Evolutionary conservation across 768 basidiomycete species (phyloP).

Genomic region (Russula foetens): DNA sequence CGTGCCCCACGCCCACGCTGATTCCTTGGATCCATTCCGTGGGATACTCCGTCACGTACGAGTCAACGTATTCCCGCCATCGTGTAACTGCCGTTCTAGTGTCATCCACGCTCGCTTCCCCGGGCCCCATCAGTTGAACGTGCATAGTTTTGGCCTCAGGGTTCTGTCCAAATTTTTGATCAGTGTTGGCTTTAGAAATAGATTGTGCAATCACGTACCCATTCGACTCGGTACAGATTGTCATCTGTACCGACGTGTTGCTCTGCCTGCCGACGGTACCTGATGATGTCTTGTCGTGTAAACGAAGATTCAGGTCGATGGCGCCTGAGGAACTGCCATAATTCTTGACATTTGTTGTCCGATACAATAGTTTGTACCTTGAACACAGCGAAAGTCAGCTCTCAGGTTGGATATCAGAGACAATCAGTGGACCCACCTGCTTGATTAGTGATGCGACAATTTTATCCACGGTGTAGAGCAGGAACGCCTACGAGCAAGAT

Average conservation of each 20-base stretch:
- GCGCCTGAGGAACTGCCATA: conserved; percentile 67
- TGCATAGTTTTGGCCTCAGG: conserved; percentile 45
- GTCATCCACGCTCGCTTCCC: conserved; percentile 58
- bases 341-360: conserved; percentile 81
- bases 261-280: conserved; percentile 76
- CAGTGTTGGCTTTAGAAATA: conserved; percentile 5
- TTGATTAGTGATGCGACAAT: conserved; percentile 83
- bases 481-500: conserved; percentile 58
- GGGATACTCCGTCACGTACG: conserved; percentile 59
- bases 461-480: conserved; percentile 91
- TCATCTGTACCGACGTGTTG: conserved; percentile 66
- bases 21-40: conserved; percentile 57
- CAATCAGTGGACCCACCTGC: conserved; percentile 48
- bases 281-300: conserved; percentile 58
- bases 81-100: conserved; percentile 43
- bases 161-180: conserved; percentile 35
- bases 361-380: conserved; percentile 82
- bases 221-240: conserved; percentile 70
- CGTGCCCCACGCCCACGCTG: conserved; percentile 24
- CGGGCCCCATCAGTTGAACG: conserved; percentile 50
- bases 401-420: not conserved
- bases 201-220: conserved; percentile 42
- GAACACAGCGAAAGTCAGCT: not conserved
- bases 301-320: conserved; percentile 46
- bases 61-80: conserved; percentile 70